Evolutionary conservation across 2,329 filamentous ascomycete genomes (phyloP).

Genomic region (Trichoderma hamatum): DNA sequence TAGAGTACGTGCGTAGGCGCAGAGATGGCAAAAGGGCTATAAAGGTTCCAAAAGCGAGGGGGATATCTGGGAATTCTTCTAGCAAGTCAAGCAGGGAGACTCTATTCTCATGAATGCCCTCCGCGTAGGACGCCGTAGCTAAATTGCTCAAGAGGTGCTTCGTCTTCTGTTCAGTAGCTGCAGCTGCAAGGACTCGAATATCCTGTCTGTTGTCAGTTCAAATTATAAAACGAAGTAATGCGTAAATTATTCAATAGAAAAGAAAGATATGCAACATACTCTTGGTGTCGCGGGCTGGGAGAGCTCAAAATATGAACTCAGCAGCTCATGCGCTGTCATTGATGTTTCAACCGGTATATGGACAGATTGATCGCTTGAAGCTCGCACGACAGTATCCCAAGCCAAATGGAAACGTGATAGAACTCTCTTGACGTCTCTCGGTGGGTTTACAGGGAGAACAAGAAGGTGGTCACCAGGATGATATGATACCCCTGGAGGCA

Average conservation of each 20-base stretch:
- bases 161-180: slow-evolving; percentile 39
- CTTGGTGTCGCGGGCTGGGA: slow-evolving; percentile 68
- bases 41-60: slow-evolving; percentile 61
- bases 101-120: slow-evolving; percentile 51
- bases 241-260: not conserved
- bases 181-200: slow-evolving; percentile 31
- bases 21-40: slow-evolving; percentile 68
- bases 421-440: slow-evolving; percentile 60
- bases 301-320: slow-evolving; percentile 70
- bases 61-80: slow-evolving; percentile 56
- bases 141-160: slow-evolving; percentile 43
- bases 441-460: slow-evolving; percentile 67
- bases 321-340: slow-evolving; percentile 61
- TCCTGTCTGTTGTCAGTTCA: slow-evolving; percentile 38
- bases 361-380: slow-evolving; percentile 50
- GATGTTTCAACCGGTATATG: slow-evolving; percentile 55
- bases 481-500: slow-evolving; percentile 65
- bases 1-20: slow-evolving; percentile 54
- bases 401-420: slow-evolving; percentile 64
- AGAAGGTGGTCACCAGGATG: slow-evolving; percentile 72
- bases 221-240: not conserved
- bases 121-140: slow-evolving; percentile 43
- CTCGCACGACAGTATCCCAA: slow-evolving; percentile 60
- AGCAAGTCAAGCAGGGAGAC: slow-evolving; percentile 64
- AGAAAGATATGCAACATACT: slow-evolving; percentile 40